These are phyloP conservation scores for Pythium phragmitis DNA, from an alignment of 352 stramenopile species.

Conservation along the genomic window DNA sequence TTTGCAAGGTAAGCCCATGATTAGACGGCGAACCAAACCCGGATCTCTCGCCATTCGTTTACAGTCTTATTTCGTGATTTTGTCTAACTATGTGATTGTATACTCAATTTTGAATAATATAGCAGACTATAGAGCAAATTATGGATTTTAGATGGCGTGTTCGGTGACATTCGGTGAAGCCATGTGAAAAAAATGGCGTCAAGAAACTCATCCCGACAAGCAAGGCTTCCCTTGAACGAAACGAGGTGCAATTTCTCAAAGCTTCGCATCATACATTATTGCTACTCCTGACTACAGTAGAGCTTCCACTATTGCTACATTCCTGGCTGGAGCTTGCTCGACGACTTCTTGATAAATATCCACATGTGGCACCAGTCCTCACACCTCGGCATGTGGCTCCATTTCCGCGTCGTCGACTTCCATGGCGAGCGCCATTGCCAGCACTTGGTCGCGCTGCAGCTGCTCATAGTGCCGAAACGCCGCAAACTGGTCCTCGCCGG, in stretches of 20 bases:
- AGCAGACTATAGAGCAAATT: not conserved
- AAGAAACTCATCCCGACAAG: not conserved
- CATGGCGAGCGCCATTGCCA: slow-evolving; percentile 54
- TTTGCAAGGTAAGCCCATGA: slow-evolving; percentile 7
- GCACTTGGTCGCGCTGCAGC: slow-evolving; percentile 46
- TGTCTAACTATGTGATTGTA: not conserved
- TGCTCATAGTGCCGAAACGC: slow-evolving; percentile 67
- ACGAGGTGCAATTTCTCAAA: not conserved
- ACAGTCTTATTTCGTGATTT: slow-evolving; percentile 19
- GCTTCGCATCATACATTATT: too few relatives aligned
- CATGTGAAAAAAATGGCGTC: not conserved
- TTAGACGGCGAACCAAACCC: slow-evolving; percentile 18
- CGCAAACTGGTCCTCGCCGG: slow-evolving; percentile 62
- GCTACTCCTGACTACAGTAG: too few relatives aligned
- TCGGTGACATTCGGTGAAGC: slow-evolving; percentile 14
- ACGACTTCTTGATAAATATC: not conserved
- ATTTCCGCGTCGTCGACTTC: slow-evolving; percentile 45
- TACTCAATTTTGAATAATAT: not conserved
- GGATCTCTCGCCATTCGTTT: slow-evolving; percentile 24
- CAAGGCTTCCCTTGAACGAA: too few relatives aligned
- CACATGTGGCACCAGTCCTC: slow-evolving; percentile 7
- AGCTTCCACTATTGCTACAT: not conserved
- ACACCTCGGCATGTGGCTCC: slow-evolving; percentile 48
- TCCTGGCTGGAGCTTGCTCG: too few relatives aligned
- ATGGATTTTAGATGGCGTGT: not conserved